These are phyloP conservation scores for Fusarium poae DNA, from an alignment of 2,329 filamentous ascomycete genomes.

Conservation along the genomic window DNA sequence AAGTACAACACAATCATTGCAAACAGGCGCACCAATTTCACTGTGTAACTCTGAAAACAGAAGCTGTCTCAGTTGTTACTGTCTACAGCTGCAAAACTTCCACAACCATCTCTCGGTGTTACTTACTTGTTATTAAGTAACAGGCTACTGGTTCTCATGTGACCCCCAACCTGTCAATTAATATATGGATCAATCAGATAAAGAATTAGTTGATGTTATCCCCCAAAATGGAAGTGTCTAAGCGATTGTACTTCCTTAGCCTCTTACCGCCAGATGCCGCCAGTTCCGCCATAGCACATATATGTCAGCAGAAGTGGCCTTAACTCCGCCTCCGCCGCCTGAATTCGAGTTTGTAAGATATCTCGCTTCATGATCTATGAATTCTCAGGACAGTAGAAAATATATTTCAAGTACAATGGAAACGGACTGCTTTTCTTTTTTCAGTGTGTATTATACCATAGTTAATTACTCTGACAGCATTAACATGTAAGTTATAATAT, in stretches of 20 bases:
- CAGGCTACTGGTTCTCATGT: conserved; percentile 8
- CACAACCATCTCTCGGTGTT: conserved; percentile 1
- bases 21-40: background rate
- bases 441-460: conserved; percentile 1
- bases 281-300: conserved; percentile 9
- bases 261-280: conserved; percentile 30
- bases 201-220: conserved; percentile 2
- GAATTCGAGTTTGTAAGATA: background rate
- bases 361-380: conserved; percentile 1
- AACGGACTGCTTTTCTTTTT: background rate
- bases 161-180: conserved; percentile 20
- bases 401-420: background rate
- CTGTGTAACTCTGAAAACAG: background rate
- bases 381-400: background rate
- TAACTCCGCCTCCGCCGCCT: conserved; percentile 27
- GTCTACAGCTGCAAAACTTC: background rate
- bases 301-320: conserved; percentile 13
- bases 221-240: background rate
- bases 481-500: background rate
- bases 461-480: background rate
- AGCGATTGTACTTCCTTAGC: background rate
- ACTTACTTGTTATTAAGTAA: conserved; percentile 22
- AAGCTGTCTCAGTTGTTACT: conserved; percentile 9
- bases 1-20: background rate
- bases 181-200: conserved; percentile 23